Base-by-base conservation (phyloP, 176 grass and related monocot species). In the Rhipidocladum racemiflorum region DNA sequence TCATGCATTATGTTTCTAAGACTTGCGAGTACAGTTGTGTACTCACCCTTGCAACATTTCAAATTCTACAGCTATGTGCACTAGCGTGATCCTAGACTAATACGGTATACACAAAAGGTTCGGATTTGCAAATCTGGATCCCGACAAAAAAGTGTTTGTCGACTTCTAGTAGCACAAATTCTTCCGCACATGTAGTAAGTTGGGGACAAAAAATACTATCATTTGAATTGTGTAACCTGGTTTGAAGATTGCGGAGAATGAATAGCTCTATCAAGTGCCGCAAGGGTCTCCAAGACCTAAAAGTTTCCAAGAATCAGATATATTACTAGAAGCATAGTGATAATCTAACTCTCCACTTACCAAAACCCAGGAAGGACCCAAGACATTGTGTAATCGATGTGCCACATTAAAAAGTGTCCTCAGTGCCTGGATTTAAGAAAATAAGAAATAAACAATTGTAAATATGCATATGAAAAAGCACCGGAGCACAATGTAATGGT, bases 321-420 rank as follows among this genome's bases (percentile, higher is more conserved):
- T 48, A 24, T 2, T 23, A 57, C 55, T 57, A 71, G 49, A 70
- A 61, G 78, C 29, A 82, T 48, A 61, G 20, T 45, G 88, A 38
- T 84, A 78, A 91, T 44, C 30, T 34, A 53, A 88, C 48, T 80
- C 38, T 79, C 64, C 28, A 48, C 82, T 81, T 98, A 98, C 95
- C 90, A 98, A 89, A 81, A 94, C 89, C 95, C 95, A 98, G 56
- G 95, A 98, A 61, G 95, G 88, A 46, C 95, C 95, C 55, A 98
- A 81, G 34, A 93, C 82, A 95, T 98, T 98, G 81, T 98, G 95
- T 83, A 98, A 93, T 56, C 95, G 90, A 88, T 98, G 95, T 34
- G 95, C 95, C 68, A 98, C 92, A 82, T 98, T 98, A 76, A 98
- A 98, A 70, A 98, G 92, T 65, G 95, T 98, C 85, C 95, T 90